These are phyloP conservation scores for Panaeolus cyanescens DNA, from an alignment of 768 basidiomycete species.

Conservation along the genomic window DNA sequence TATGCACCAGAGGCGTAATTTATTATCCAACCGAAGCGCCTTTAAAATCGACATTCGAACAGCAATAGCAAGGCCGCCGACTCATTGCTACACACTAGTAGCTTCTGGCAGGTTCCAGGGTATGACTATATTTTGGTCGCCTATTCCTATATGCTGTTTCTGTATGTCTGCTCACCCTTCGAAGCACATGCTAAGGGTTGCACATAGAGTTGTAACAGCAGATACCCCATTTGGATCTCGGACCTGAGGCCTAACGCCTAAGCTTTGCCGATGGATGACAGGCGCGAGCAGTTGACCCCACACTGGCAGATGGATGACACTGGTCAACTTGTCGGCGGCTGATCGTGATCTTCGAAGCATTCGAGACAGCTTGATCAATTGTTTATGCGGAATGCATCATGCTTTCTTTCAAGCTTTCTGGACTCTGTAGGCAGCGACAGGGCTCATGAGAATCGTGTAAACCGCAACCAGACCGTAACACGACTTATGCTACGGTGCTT, in stretches of 20 bases:
- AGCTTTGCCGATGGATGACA: conserved; percentile 1
- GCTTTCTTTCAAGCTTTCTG: neutral
- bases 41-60: no score
- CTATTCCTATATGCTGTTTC: neutral
- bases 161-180: neutral
- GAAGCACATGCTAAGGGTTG: neutral
- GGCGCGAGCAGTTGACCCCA: neutral
- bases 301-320: conserved; percentile 1
- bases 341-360: neutral
- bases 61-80: no score
- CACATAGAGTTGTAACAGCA: neutral
- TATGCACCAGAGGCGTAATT: no score
- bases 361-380: neutral
- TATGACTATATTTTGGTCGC: neutral
- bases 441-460: neutral
- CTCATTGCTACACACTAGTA: no score
- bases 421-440: neutral
- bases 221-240: neutral
- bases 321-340: neutral
- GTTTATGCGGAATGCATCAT: neutral
- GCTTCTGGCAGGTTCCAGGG: no score
- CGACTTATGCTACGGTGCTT: neutral
- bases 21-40: no score
- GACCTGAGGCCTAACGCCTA: conserved; percentile 2
- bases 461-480: neutral